A percentile compares a stretch with the other conserved stretches of the same genome.
Evolutionary conservation across 2,329 filamentous ascomycete genomes (phyloP).

Genomic region (Clonostachys solani): DNA sequence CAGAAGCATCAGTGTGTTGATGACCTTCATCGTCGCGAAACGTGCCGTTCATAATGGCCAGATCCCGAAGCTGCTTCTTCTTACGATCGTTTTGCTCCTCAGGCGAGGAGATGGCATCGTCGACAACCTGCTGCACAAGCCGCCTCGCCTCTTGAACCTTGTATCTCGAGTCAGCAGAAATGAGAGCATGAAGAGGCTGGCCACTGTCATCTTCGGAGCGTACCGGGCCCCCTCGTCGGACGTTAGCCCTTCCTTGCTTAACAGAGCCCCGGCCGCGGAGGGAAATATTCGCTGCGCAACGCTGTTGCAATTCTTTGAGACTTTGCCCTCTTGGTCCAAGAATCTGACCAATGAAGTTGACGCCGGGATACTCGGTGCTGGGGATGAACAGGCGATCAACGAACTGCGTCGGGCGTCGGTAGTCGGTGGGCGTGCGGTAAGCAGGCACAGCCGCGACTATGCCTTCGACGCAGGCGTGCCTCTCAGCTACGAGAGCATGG

Average conservation of each 20-base stretch:
- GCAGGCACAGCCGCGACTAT: slow-evolving; percentile 76
- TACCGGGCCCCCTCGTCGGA: background rate
- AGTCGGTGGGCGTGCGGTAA: slow-evolving; percentile 74
- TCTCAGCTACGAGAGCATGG: slow-evolving; percentile 73
- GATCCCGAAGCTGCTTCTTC: slow-evolving; percentile 73
- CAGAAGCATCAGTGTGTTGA: background rate
- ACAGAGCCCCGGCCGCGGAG: slow-evolving; percentile 81
- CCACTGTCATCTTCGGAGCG: slow-evolving; percentile 61
- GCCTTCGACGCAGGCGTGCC: slow-evolving; percentile 73
- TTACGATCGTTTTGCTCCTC: slow-evolving; percentile 78
- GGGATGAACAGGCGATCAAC: slow-evolving; percentile 83
- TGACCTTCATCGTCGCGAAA: slow-evolving; percentile 67
- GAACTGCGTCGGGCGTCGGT: slow-evolving; percentile 72
- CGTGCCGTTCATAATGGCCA: slow-evolving; percentile 76
- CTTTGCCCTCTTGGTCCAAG: slow-evolving; percentile 82
- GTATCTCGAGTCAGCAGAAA: slow-evolving; percentile 77
- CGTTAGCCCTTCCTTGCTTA: slow-evolving; percentile 74
- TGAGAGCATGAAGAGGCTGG: slow-evolving; percentile 75
- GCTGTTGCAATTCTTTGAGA: slow-evolving; percentile 74
- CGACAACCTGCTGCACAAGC: slow-evolving; percentile 73
- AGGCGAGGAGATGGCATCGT: slow-evolving; percentile 72
- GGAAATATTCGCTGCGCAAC: slow-evolving; percentile 73
- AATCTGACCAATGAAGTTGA: slow-evolving; percentile 86
- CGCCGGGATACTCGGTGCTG: slow-evolving; percentile 79
- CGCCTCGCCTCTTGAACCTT: slow-evolving; percentile 74